A percentile compares a stretch with the other conserved stretches of the same genome.
Conservation (phyloP, 2,329 filamentous ascomycete species). For the Hymenoscyphus salicellus region DNA sequence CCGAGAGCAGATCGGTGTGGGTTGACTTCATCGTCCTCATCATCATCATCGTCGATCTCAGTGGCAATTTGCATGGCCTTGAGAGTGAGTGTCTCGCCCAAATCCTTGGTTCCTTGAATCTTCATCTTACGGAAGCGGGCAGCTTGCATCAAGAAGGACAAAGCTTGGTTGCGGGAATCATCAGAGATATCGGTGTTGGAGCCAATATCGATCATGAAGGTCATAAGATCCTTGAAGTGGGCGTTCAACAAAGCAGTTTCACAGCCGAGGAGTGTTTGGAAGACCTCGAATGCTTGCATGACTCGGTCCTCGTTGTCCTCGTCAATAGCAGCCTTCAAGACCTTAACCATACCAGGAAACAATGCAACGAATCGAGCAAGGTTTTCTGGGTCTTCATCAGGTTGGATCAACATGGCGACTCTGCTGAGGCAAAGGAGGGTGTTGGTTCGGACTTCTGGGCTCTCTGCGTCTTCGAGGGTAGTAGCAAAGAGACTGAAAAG, state of each 20-base stretch:
- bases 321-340: constrained; percentile 80
- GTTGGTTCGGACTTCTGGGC: constrained; percentile 89
- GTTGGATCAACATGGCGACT: constrained; percentile 81
- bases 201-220: constrained; percentile 89
- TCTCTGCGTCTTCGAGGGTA: constrained; percentile 87
- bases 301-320: constrained; percentile 80
- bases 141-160: constrained; percentile 90
- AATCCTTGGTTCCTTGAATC: constrained; percentile 79
- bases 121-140: constrained; percentile 93
- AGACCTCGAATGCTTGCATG: constrained; percentile 90
- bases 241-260: constrained; percentile 78
- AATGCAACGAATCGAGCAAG: constrained; percentile 74
- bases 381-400: constrained; percentile 75
- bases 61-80: constrained; percentile 87
- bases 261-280: constrained; percentile 90
- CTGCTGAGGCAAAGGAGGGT: constrained; percentile 87
- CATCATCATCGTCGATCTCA: constrained; percentile 76
- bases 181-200: constrained; percentile 74
- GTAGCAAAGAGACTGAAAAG: constrained; percentile 80
- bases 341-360: constrained; percentile 82
- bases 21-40: constrained; percentile 73
- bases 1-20: constrained; percentile 82
- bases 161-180: constrained; percentile 82
- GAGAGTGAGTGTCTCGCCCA: constrained; percentile 82
- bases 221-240: constrained; percentile 85